Evolutionary conservation across 192 early-diverging fungal genomes (phyloP), one percentile per base, ranked within the genome.

Genomic region (Backusella psychrophila): DNA sequence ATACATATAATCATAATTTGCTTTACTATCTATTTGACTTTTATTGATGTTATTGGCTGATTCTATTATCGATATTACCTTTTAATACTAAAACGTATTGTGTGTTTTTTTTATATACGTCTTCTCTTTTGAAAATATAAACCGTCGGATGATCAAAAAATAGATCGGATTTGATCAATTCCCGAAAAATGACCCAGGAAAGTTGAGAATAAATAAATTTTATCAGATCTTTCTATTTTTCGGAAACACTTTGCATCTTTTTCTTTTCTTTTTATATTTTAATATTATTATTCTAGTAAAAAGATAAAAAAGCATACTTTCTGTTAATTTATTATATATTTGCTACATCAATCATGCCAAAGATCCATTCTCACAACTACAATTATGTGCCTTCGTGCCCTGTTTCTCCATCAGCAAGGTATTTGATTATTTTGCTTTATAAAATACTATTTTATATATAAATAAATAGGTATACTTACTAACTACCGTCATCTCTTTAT

Each of bases 181-280:
- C 26, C 56, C 56, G 56, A 63, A 63, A 63, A 63, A 29, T 63
- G 56, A 63, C 56, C 56, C 21, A 63, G 1, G 26, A 29, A 2
- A 63, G 56, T 63, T 63, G 56, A 29, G 56, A 68, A 38, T 35
- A 68, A 68, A 68, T 68, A 41, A 68, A 69, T 69, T 69, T 69
- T 69, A 69, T 69, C 68, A 69, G 68, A 69, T 69, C 68, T 69
- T 69, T 69, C 41, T 69, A 69, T 69, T 69, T 35, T 69, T 69
- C n/a, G 35, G 38, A 35, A 38, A 69, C 68, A 0, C 23, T 35
- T 35, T 23, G 8, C 34, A n/a, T 36, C 35, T 69, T 69, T 59
- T 59, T 59, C 23, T 63, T 63, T 63, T 63, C 26, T 29, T 63
- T 29, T 63, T 29, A 29, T 23, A 21, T 29, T 63, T 69, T 69